Evolutionary conservation across 1,284 basidiomycete species (phyloP), one percentile per base, ranked within the genome.

Genomic region (Rhodotorula sp.): DNA sequence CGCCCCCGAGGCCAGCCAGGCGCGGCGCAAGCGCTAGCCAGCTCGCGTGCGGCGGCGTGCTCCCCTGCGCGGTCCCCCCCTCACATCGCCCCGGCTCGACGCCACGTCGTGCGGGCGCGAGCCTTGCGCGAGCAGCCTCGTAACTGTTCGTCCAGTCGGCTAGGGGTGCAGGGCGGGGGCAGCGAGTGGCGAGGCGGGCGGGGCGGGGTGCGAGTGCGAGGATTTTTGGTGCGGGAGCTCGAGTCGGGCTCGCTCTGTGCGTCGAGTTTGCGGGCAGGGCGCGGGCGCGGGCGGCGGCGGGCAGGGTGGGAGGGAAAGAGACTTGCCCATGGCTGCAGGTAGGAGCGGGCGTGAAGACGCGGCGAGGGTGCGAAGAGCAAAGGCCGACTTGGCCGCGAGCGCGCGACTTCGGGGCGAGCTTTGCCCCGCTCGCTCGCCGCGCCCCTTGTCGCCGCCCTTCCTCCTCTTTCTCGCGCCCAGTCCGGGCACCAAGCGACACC

Each of bases 321-420:
- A 63, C 62, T 63, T 63, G 62, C 62, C 62, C 62, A 63, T 63
- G 62, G 57, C 53, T 50, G 49, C 45, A 45, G 49, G 55, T 55
- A 63, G 62, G 45, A 58, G 62, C 44, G 60, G 53, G 62, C 62
- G 62, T 61, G 62, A 63, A 63, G 62, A 63, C 62, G 62, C 62
- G 62, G 62, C 62, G 62, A 63, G 62, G 62, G 62, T 63, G 62
- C 62, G 53, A 63, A 46, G 58, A 46, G 53, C 52, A 42, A 63
- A 54, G 48, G 45, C 25, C 57, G 57, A 58, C 19, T 34, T 34
- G 34, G 34, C 34, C 34, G 34, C 34, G 57, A 58, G 53, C 7
- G 25, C 25, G 53, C 16, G 16, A 17, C 27, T 8, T 34, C 8
- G 25, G 2, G 7, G 27, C 53, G 53, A 54, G 53, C 53, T 54